These are phyloP conservation scores for Avena atlantica DNA, from an alignment of 176 grass and related monocot species.

Conservation along the genomic window DNA sequence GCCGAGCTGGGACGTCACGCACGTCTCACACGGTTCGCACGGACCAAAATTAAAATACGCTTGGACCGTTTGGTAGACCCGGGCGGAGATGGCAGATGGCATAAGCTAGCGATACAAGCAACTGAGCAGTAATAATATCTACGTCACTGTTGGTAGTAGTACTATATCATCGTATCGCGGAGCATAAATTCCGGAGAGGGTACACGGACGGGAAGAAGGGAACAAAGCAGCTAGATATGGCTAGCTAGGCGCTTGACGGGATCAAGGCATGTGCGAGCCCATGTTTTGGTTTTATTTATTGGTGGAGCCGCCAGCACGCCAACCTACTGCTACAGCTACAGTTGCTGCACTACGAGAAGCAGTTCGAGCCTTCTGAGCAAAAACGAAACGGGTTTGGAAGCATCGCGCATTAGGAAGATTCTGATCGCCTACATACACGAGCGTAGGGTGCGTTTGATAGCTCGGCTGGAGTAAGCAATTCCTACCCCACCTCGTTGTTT, in stretches of 20 bases:
- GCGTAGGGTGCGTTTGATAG: too few relatives aligned
- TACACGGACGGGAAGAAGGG: background rate
- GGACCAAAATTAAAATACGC: too few relatives aligned
- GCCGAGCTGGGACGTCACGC: too few relatives aligned
- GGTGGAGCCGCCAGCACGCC: background rate
- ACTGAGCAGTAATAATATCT: background rate
- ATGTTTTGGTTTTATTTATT: background rate
- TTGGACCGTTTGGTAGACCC: too few relatives aligned
- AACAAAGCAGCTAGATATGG: background rate
- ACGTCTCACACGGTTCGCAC: too few relatives aligned
- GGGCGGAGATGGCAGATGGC: too few relatives aligned
- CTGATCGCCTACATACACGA: background rate
- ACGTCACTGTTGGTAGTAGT: background rate
- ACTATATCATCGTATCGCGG: background rate
- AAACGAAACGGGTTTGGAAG: background rate
- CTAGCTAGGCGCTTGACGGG: background rate
- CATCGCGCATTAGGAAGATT: slow-evolving; percentile 28
- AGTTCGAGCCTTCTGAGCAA: background rate
- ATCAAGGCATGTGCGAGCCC: slow-evolving; percentile 13
- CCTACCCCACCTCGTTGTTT: too few relatives aligned
- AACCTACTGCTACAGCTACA: background rate
- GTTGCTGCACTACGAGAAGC: background rate
- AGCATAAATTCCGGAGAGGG: background rate
- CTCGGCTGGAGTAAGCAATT: too few relatives aligned
- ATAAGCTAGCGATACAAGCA: background rate